phyloP scores from a whole-genome alignment of 768 basidiomycete genomes.

The Cantharellus anzutake region DNA sequence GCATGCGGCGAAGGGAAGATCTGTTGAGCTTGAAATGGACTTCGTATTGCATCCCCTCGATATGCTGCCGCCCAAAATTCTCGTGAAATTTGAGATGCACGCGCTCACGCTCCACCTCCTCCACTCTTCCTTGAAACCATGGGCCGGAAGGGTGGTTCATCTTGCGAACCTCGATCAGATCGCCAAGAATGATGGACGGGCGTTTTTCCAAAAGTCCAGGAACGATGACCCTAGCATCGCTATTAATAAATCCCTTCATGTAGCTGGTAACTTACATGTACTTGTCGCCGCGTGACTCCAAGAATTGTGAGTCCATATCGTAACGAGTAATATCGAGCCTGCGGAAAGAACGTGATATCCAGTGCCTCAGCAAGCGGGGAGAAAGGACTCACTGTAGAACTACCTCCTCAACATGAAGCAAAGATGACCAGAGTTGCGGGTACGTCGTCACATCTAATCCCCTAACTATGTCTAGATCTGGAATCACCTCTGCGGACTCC shows the following conservation, averaged over 20 bases:
- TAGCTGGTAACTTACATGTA: neutral
- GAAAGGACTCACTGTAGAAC: neutral
- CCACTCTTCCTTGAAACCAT: conserved; percentile 43
- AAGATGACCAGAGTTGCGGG: conserved; percentile 23
- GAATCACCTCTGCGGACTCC: too few relatives aligned
- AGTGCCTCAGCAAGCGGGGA: too few relatives aligned
- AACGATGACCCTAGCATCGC: conserved; percentile 20
- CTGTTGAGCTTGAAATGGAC: conserved; percentile 38
- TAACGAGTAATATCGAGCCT: conserved; percentile 20
- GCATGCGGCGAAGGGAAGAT: conserved; percentile 35
- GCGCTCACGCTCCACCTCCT: conserved; percentile 27
- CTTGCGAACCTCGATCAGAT: conserved; percentile 20
- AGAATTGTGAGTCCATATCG: conserved; percentile 19
- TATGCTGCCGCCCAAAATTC: conserved; percentile 23
- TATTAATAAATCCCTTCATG: neutral
- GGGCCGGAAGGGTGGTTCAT: conserved; percentile 16
- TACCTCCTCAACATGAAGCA: conserved; percentile 33
- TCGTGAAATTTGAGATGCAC: conserved; percentile 31
- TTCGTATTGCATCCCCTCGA: conserved; percentile 23
- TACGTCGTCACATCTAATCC: conserved; percentile 24
- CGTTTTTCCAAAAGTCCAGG: conserved; percentile 39
- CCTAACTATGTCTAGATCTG: neutral
- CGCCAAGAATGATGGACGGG: conserved; percentile 37
- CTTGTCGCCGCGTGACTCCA: neutral
- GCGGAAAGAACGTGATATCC: neutral